These are phyloP conservation scores for Santalum album DNA, from an alignment of 164 flowering plant genomes.

Conservation along the genomic window DNA sequence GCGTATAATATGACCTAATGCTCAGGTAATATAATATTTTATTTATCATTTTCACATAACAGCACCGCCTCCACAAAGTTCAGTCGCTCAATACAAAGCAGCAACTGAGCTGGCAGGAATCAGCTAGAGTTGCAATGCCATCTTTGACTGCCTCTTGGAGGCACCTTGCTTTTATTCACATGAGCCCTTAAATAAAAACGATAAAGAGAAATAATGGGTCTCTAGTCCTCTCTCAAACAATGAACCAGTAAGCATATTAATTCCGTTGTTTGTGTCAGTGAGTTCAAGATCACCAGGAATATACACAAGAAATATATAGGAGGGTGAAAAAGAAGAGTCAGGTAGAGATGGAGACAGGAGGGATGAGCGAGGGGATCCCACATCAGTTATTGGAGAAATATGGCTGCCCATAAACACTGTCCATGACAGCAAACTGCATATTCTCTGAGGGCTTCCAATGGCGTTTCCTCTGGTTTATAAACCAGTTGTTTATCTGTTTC, in stretches of 20 bases:
- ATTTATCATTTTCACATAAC: too few relatives aligned
- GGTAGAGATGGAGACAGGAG: not conserved
- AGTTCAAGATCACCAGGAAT: slow-evolving; percentile 1
- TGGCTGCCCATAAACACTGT: slow-evolving; percentile 31
- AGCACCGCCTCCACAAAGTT: too few relatives aligned
- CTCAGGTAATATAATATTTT: too few relatives aligned
- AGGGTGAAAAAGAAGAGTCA: not conserved
- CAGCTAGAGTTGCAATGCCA: too few relatives aligned
- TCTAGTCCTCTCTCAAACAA: too few relatives aligned
- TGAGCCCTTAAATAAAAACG: too few relatives aligned
- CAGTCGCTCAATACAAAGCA: too few relatives aligned
- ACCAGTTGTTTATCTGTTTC: slow-evolving; percentile 72
- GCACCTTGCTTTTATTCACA: too few relatives aligned
- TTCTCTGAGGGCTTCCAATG: slow-evolving; percentile 77
- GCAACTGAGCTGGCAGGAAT: too few relatives aligned
- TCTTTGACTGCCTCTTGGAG: too few relatives aligned
- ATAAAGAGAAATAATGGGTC: too few relatives aligned
- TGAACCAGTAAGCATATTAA: not conserved
- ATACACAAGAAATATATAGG: slow-evolving; percentile 2
- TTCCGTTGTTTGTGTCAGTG: not conserved
- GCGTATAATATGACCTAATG: too few relatives aligned
- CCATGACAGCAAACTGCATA: slow-evolving; percentile 56
- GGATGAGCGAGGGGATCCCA: not conserved
- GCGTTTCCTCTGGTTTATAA: slow-evolving; percentile 60
- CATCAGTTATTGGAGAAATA: slow-evolving; percentile 25